Evolutionary conservation across 2,329 filamentous ascomycete species (phyloP).

Genomic region (Rhynchosporium secalis): DNA sequence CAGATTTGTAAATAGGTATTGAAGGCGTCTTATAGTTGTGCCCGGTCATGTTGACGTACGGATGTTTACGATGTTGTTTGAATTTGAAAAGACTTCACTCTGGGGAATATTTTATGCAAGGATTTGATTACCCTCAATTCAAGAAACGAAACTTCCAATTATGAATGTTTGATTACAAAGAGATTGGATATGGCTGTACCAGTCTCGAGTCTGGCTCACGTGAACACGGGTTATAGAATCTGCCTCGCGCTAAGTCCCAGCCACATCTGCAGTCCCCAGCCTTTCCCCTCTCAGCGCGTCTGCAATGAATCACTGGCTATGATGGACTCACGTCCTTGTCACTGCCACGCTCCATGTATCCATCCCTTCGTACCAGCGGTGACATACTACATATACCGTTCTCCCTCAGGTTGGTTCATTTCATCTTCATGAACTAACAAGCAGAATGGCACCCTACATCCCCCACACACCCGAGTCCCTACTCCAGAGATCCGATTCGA

Average conservation of each 20-base stretch:
- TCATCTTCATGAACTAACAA: conserved; percentile 19
- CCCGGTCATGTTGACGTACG: too few species aligned
- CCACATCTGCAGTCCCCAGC: conserved; percentile 8
- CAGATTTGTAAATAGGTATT: too few species aligned
- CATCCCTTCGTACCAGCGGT: conserved; percentile 2
- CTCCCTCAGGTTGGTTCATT: conserved; percentile 26
- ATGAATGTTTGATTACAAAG: too few species aligned
- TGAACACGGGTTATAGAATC: conserved; percentile 7
- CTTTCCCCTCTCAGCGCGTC: conserved; percentile 8
- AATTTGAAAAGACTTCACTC: too few species aligned
- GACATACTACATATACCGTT: conserved; percentile 5
- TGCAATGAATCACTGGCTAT: conserved; percentile 23
- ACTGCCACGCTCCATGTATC: conserved; percentile 25
- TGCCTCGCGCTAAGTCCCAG: conserved; percentile 16
- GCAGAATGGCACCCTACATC: conserved; percentile 60
- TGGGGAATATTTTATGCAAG: too few species aligned
- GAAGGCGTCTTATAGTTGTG: too few species aligned
- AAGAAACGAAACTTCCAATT: too few species aligned
- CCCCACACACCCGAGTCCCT: conserved; percentile 78
- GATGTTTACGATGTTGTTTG: too few species aligned
- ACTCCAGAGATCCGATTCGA: conserved; percentile 78
- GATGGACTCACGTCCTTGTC: conserved; percentile 21
- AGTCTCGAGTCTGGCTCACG: background rate
- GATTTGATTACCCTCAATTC: too few species aligned
- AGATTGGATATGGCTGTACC: too few species aligned